Evolutionary conservation across 169 alveolate species (phyloP).

Genomic region (Eimeria tenella): DNA sequence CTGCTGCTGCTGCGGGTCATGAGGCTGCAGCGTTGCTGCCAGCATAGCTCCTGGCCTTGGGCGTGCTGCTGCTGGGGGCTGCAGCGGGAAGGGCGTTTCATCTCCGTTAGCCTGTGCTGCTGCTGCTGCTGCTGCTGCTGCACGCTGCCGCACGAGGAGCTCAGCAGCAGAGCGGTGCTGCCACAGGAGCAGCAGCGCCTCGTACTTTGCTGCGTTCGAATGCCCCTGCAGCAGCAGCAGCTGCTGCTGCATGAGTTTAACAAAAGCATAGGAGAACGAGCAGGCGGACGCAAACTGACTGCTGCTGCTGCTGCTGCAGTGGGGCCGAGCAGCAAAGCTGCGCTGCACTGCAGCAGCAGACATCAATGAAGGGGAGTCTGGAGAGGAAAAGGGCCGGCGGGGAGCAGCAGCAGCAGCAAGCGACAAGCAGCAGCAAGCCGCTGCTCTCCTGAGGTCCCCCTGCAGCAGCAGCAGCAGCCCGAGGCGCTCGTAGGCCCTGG

Average conservation of each 20-base stretch:
- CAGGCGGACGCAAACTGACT: not conserved
- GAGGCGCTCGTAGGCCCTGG: not conserved
- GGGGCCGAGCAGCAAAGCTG: not conserved
- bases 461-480: not conserved
- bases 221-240: not conserved
- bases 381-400: not conserved
- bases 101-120: not conserved
- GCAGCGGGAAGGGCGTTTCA: not conserved
- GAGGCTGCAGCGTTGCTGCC: not conserved
- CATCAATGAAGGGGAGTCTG: not conserved
- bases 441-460: not conserved
- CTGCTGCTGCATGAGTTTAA: not conserved
- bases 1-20: not conserved
- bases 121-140: not conserved
- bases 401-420: not conserved
- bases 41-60: not conserved
- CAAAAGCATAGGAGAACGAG: not conserved
- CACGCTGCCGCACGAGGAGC: not conserved
- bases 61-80: not conserved
- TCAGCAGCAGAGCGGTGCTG: not conserved
- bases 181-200: not conserved
- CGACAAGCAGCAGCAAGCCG: not conserved
- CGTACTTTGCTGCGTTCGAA: not conserved
- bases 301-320: not conserved
- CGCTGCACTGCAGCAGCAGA: constrained; percentile 2